Conservation (phyloP, 805 yeast species). For the Zygoascus biomembranicola region DNA sequence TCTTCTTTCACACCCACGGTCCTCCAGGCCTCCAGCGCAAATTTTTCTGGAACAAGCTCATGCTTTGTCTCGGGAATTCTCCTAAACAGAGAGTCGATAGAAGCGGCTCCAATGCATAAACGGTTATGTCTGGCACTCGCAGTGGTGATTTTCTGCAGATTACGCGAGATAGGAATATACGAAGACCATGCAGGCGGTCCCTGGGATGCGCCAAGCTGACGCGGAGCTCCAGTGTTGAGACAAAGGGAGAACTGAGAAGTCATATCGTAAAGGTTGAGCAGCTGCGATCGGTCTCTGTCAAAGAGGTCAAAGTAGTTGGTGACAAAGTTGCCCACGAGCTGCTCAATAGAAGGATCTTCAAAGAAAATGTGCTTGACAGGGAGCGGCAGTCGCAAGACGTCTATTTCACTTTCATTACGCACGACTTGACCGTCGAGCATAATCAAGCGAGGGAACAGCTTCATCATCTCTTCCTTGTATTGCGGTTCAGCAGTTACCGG, state of each 20-base stretch:
- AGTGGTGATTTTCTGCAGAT: constrained; percentile 52
- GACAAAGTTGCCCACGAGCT: constrained; percentile 67
- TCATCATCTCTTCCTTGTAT: constrained; percentile 55
- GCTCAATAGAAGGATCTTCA: constrained; percentile 65
- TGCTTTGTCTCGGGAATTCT: constrained; percentile 77
- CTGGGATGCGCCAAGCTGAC: constrained; percentile 18
- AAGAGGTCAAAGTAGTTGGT: constrained; percentile 68
- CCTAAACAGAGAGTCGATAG: constrained; percentile 51
- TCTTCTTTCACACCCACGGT: constrained; percentile 42
- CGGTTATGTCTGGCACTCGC: constrained; percentile 44
- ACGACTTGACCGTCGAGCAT: constrained; percentile 71
- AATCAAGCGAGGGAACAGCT: constrained; percentile 69
- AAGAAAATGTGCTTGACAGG: constrained; percentile 60
- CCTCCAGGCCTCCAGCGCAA: constrained; percentile 66
- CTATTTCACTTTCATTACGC: constrained; percentile 55
- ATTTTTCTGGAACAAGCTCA: constrained; percentile 46
- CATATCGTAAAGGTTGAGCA: constrained; percentile 65
- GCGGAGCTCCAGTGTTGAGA: constrained; percentile 65
- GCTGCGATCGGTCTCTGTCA: constrained; percentile 69
- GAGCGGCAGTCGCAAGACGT: constrained; percentile 25
- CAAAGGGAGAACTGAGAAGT: constrained; percentile 81
- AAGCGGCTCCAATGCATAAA: constrained; percentile 60
- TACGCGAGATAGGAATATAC: constrained; percentile 69
- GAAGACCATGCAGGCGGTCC: constrained; percentile 22
- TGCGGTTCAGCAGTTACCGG: constrained; percentile 48